A percentile compares a stretch with the other conserved stretches of the same genome.
Evolutionary conservation across 768 basidiomycete species (phyloP).

Genomic region (Saitozyma sp.): DNA sequence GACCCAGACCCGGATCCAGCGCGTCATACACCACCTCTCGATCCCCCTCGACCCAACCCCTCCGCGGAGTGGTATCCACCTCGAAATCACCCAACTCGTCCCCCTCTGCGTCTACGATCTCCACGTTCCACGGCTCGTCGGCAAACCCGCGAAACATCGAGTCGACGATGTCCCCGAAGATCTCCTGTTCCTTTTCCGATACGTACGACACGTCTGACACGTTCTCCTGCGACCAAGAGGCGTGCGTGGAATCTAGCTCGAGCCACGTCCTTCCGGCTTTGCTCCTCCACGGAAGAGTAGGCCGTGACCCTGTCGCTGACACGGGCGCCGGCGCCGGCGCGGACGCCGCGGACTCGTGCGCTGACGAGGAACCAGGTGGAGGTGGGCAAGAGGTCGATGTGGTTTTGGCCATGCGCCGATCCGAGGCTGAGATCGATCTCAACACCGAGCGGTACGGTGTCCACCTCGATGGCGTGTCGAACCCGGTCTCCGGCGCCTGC

Average conservation of each 20-base stretch:
- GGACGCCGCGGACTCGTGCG: no score
- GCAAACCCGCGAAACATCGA: slow-evolving; percentile 6
- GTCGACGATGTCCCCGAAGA: slow-evolving; percentile 13
- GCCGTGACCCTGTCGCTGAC: background rate
- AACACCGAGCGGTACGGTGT: slow-evolving; percentile 25
- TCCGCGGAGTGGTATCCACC: background rate
- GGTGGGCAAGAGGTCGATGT: background rate
- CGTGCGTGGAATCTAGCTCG: slow-evolving; percentile 19
- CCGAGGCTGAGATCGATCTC: slow-evolving; percentile 3
- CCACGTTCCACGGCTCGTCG: background rate
- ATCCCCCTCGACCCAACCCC: slow-evolving; percentile 5
- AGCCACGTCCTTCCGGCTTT: slow-evolving; percentile 29
- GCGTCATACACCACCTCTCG: background rate
- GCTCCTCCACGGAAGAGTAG: slow-evolving; percentile 29
- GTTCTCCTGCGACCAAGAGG: slow-evolving; percentile 16
- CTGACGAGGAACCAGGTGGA: no score
- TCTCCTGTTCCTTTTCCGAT: slow-evolving; percentile 22
- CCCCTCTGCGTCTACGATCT: no score
- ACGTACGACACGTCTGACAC: slow-evolving; percentile 14
- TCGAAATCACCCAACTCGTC: no score
- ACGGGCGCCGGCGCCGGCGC: no score
- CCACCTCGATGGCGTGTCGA: background rate
- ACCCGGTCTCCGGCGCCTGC: no score
- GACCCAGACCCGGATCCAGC: no score
- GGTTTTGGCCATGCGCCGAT: background rate